phyloP scores from a whole-genome alignment of 345 rosid species.

The Noccaea bulbosa region DNA sequence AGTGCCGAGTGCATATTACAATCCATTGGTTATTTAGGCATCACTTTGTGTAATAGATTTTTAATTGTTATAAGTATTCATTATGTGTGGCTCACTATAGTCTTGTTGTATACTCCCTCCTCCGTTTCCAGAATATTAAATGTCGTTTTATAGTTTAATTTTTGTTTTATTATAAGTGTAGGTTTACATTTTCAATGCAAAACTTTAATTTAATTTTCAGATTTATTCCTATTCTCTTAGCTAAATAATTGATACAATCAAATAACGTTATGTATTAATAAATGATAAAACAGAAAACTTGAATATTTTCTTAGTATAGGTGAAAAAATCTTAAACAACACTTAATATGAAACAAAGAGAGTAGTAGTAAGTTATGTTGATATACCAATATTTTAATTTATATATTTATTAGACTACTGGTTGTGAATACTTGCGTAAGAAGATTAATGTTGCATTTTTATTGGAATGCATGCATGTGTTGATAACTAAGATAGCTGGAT shows the following conservation, averaged over 20 bases:
- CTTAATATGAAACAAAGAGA: no score
- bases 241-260: no score
- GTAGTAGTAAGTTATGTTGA: conserved; percentile 11
- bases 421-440: conserved; percentile 35
- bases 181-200: no score
- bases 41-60: conserved; percentile 8
- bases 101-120: conserved; percentile 1
- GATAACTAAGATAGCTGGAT: conserved; percentile 17
- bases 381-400: conserved; percentile 22
- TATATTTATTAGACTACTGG: conserved; percentile 30
- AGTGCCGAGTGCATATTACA: conserved; percentile 38
- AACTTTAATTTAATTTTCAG: no score
- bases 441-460: conserved; percentile 25
- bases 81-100: conserved; percentile 33
- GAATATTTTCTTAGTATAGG: no score
- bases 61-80: conserved; percentile 6
- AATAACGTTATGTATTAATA: no score
- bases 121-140: no score
- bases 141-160: no score
- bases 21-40: conserved; percentile 34
- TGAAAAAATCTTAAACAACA: no score
- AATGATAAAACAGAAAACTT: no score
- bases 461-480: not conserved
- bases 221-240: no score
- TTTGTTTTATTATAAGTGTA: no score